phyloP scores from a whole-genome alignment of 495 filamentous ascomycete genomes.

The Hyaloscypha bicolor region DNA sequence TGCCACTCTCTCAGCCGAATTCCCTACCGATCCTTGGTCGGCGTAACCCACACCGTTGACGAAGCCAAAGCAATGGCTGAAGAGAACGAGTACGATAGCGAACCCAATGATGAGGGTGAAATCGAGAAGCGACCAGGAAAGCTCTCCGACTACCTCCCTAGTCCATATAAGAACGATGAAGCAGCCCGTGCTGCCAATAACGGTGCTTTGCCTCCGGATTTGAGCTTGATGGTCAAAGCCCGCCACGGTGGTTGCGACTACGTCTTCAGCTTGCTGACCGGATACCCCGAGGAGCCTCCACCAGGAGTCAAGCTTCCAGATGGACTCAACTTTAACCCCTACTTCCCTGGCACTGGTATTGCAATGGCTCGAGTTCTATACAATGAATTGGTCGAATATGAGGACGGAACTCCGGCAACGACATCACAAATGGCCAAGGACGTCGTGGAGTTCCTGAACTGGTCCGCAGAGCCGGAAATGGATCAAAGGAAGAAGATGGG shows the following conservation, averaged over 20 bases:
- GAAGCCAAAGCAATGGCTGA: slow-evolving; percentile 97
- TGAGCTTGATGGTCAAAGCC: slow-evolving; percentile 96
- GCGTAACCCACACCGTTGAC: slow-evolving; percentile 89
- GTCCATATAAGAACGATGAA: slow-evolving; percentile 98
- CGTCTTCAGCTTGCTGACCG: slow-evolving; percentile 95
- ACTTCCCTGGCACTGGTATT: slow-evolving; percentile 99
- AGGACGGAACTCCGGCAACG: slow-evolving; percentile 91
- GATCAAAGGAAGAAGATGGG: slow-evolving; percentile 99
- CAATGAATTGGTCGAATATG: slow-evolving; percentile 97
- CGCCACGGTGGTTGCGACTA: slow-evolving; percentile 98
- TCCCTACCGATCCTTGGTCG: slow-evolving; percentile 91
- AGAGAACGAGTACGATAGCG: slow-evolving; percentile 97
- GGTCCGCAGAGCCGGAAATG: slow-evolving; percentile 98
- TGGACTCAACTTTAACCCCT: slow-evolving; percentile 99
- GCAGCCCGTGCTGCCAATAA: slow-evolving; percentile 97
- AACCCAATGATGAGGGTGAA: slow-evolving; percentile 97
- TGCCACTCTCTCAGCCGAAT: slow-evolving; percentile 97
- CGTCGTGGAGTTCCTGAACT: slow-evolving; percentile 97
- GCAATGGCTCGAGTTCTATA: slow-evolving; percentile 98
- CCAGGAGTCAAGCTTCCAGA: slow-evolving; percentile 78
- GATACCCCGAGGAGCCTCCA: slow-evolving; percentile 95
- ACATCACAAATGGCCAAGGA: slow-evolving; percentile 99
- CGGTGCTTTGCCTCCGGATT: slow-evolving; percentile 95
- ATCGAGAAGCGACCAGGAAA: slow-evolving; percentile 98
- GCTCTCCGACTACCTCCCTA: slow-evolving; percentile 93